phyloP scores from a whole-genome alignment of 1,284 basidiomycete species.

The Xerocomus minutiporus region DNA sequence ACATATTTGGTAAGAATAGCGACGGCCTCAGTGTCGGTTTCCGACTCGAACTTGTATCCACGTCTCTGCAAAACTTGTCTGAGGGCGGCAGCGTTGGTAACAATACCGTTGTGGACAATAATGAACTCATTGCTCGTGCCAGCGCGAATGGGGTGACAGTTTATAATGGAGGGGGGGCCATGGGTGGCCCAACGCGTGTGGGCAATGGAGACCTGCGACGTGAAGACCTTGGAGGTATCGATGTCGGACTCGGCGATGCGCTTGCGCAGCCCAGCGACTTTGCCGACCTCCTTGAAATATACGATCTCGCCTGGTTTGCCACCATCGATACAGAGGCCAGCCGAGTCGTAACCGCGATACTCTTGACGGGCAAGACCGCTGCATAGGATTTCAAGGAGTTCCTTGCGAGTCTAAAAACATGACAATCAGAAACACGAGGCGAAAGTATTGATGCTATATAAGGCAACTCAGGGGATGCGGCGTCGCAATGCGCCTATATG shows the following conservation, averaged over 20 bases:
- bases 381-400: conserved; percentile 88
- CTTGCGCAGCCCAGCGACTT: conserved; percentile 92
- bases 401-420: conserved; percentile 75
- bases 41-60: conserved; percentile 91
- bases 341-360: conserved; percentile 98
- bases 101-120: conserved; percentile 98
- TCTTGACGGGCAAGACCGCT: conserved; percentile 94
- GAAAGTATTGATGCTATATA: conserved; percentile 16
- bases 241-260: conserved; percentile 77
- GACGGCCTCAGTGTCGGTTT: conserved; percentile 98
- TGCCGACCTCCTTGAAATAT: conserved; percentile 99
- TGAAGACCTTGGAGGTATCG: conserved; percentile 78
- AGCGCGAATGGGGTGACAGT: conserved; percentile 95
- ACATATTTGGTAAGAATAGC: conserved; percentile 97
- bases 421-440: conserved; percentile 13
- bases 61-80: conserved; percentile 93
- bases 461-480: conserved; percentile 10
- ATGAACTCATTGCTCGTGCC: conserved; percentile 84
- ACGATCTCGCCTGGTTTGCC: conserved; percentile 76
- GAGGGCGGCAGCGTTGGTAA: conserved; percentile 91
- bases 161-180: conserved; percentile 81
- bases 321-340: conserved; percentile 93
- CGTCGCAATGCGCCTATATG: conserved; percentile 13
- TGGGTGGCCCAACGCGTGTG: conserved; percentile 99
- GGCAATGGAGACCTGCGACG: conserved; percentile 94